Base-by-base conservation (phyloP, 2,329 filamentous ascomycete genomes). In the Allantophomopsis lycopodina region DNA sequence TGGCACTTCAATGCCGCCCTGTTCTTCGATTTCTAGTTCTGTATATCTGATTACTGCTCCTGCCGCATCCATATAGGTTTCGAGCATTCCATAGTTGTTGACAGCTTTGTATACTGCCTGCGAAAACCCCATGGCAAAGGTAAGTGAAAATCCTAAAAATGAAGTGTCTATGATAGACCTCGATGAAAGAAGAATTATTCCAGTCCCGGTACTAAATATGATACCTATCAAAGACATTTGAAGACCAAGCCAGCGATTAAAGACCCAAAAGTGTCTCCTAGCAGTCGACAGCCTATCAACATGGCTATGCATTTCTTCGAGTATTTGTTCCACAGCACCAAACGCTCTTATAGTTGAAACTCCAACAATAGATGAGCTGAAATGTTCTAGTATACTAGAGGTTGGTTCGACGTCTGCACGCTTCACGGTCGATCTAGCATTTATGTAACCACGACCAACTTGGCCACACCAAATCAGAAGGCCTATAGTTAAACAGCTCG, bases 11-110 rank as follows among this genome's bases (percentile, higher is more conserved):
- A 59, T 55, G 13, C 78, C 80, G 14, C 62, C 73, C 38, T 79
- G 71, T 16, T 71, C 64, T 53, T 86, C 82, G 0, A 71, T 83
- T 23, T 70, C 62, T 7, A 86, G 63, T 37, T 76, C 69, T 0
- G 76, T 70, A 54, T 87, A 88, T 54, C 87, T 82, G 6, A 84
- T 63, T 14, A 88, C 73, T 33, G 83, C 68, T 58, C 87, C 83
- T 0, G 76, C 75, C 0, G 80, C 72, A 51, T 86, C 86, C 79
- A 87, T 85, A 51, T 82, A 73, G 6, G 86, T 61, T 53, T 88
- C 83, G 16, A 83, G 62, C 43, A 71, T 75, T 1, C 79, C 70
- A 52, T 82, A 83, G 36, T 74, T 61, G 4, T 77, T 68, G 20
- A 85, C 67, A 0, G 72, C 67, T 68, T 70, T 78, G 36, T 76